Evolutionary conservation across 2,329 filamentous ascomycete species (phyloP), one percentile per base, ranked within the genome.

Genomic region (Neobulgaria alba): DNA sequence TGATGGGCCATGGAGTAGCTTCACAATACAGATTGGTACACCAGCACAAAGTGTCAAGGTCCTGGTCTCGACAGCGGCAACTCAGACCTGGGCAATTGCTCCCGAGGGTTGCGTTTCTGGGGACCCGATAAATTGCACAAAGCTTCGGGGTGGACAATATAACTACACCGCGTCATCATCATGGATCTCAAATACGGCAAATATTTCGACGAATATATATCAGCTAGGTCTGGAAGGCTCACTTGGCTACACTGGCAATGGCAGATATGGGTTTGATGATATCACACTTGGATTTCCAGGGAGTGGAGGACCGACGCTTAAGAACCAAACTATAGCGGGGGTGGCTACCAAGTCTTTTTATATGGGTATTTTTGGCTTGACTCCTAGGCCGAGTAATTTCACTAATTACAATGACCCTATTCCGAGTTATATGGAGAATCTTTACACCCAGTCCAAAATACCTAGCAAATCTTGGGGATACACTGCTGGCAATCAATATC

Each of bases 1-100:
- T 48, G 79, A 85, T 57, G 81, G 81, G 7, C 71, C 71, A 45
- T 88, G 83, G 83, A 85, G 80, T 7, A 74, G 78, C 4, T 77
- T 85, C 48, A 66, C 65, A 12, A 65, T 87, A 39, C 71, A 64
- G 52, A 67, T 72, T 16, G 77, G 77, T 26, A 65, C 61, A 4
- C 72, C 73, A 10, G 57, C 61, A 8, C 71, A 75, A 48, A 58
- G 62, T 29, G 64, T 77, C 23, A 69, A 71, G 41, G 67, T 77
- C 35, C 16, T 73, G 3, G 66, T 79, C 39, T 84, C 79, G 52
- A 86, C 81, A 3, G 69, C 73, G 4, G 67, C 79, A 19, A 82
- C 82, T 29, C 78, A 84, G 58, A 77, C 81, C 32, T 85, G 80
- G 79, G 71, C 75, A 2, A 71, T 77, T 31, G 67, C 77, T 38